Percentiles rank a stretch among this genome's conserved stretches.
phyloP scores from a whole-genome alignment of 352 stramenopile genomes.

The Globisporangium polare region DNA sequence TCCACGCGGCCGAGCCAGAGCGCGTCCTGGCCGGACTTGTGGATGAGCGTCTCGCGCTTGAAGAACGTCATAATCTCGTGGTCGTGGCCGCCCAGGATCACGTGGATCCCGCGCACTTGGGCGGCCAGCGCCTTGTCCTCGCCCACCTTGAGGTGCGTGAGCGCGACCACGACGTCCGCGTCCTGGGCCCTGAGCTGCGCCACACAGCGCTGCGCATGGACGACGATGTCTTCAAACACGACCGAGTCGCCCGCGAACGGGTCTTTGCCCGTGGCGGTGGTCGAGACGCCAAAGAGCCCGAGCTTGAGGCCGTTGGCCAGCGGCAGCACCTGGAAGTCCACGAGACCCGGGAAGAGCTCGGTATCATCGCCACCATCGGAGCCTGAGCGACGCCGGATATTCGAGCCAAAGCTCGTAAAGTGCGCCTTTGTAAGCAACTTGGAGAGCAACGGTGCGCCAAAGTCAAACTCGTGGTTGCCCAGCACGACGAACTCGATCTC shows the following conservation, averaged over 20 bases:
- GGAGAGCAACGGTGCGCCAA: constrained; percentile 35
- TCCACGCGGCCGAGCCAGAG: constrained; percentile 77
- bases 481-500: constrained; percentile 65
- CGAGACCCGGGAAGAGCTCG: constrained; percentile 32
- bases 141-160: constrained; percentile 74
- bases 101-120: constrained; percentile 56
- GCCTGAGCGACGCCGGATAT: constrained; percentile 28
- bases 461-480: constrained; percentile 81
- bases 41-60: constrained; percentile 56
- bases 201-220: constrained; percentile 54
- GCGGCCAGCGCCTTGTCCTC: constrained; percentile 56
- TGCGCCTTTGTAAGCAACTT: constrained; percentile 32
- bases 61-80: constrained; percentile 75
- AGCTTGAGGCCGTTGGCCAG: constrained; percentile 37
- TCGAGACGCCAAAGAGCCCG: constrained; percentile 56
- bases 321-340: constrained; percentile 32
- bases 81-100: constrained; percentile 90
- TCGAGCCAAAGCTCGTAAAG: constrained; percentile 62
- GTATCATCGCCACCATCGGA: constrained; percentile 4
- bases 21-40: constrained; percentile 84
- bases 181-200: constrained; percentile 34
- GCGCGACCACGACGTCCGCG: constrained; percentile 67
- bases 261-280: constrained; percentile 46
- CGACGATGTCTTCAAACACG: constrained; percentile 48
- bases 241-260: constrained; percentile 41